Evolutionary conservation across 768 basidiomycete species (phyloP).

Genomic region (Panaeolus cyanescens): DNA sequence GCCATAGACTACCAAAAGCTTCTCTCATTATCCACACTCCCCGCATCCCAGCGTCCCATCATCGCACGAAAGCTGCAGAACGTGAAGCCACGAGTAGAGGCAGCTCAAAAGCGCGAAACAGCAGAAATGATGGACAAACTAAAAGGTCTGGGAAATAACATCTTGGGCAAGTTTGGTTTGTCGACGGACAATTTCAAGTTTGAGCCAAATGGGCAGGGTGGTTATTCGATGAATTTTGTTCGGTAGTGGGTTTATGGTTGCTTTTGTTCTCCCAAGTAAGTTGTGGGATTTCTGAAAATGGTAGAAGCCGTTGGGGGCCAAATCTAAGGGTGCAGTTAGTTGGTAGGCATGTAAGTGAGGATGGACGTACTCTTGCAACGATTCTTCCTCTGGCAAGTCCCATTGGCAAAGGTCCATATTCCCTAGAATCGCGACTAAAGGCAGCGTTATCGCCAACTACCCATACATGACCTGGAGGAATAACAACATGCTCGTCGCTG

Average conservation of each 20-base stretch:
- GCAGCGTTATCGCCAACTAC: slow-evolving; percentile 86
- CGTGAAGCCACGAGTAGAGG: slow-evolving; percentile 70
- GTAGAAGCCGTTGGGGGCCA: slow-evolving; percentile 42
- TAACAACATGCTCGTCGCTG: slow-evolving; percentile 68
- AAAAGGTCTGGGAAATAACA: slow-evolving; percentile 88
- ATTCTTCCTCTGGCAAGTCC: slow-evolving; percentile 73
- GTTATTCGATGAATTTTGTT: slow-evolving; percentile 90
- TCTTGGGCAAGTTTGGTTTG: slow-evolving; percentile 92
- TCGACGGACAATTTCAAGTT: slow-evolving; percentile 98
- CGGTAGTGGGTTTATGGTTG: slow-evolving; percentile 32
- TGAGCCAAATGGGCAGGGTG: slow-evolving; percentile 91
- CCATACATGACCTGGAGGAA: slow-evolving; percentile 92
- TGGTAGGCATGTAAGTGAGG: background rate
- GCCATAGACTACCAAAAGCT: slow-evolving; percentile 75
- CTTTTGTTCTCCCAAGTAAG: slow-evolving; percentile 31
- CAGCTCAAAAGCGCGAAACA: slow-evolving; percentile 83
- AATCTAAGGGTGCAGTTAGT: slow-evolving; percentile 29
- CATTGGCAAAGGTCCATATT: slow-evolving; percentile 91
- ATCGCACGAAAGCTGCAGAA: slow-evolving; percentile 43
- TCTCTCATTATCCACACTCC: slow-evolving; percentile 59
- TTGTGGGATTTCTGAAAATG: slow-evolving; percentile 44
- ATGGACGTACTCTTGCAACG: slow-evolving; percentile 56
- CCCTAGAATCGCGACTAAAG: slow-evolving; percentile 83
- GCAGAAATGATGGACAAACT: slow-evolving; percentile 91
- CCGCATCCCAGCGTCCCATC: slow-evolving; percentile 48